phyloP scores from a whole-genome alignment of 139 green algal species.

The Diplosphaera chodatii region DNA sequence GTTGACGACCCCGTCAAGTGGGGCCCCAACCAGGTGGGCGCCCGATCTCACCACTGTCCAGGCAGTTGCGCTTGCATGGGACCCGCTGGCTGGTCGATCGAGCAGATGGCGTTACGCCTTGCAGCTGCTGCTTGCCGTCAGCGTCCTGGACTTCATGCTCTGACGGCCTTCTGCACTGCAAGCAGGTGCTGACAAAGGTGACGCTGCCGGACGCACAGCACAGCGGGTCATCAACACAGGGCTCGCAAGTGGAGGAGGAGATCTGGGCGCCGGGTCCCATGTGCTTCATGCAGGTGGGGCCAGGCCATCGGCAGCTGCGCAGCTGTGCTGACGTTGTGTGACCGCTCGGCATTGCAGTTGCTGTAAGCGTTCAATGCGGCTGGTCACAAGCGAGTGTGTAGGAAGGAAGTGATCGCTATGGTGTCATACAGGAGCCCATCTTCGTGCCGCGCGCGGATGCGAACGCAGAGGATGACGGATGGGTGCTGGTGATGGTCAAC shows the following conservation, averaged over 20 bases:
- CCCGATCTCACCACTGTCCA: too few species aligned
- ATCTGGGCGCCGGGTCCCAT: neutral
- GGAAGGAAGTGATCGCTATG: too few species aligned
- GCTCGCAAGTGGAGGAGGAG: neutral
- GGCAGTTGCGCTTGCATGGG: too few species aligned
- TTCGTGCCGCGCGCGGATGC: conserved; percentile 33
- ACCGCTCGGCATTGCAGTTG: neutral
- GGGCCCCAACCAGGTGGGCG: conserved; percentile 7
- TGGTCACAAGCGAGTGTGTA: too few species aligned
- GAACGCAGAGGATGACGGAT: conserved; percentile 42
- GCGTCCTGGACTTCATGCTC: too few species aligned
- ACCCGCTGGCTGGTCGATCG: too few species aligned
- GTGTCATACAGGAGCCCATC: conserved; percentile 30
- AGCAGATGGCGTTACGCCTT: too few species aligned
- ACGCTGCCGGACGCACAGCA: neutral
- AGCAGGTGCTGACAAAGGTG: conserved; percentile 30
- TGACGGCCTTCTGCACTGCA: neutral
- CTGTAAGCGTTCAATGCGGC: too few species aligned
- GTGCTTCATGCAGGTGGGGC: conserved; percentile 13
- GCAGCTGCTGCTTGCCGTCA: too few species aligned
- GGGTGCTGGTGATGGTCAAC: conserved; percentile 38
- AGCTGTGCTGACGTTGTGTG: neutral
- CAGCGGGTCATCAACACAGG: neutral
- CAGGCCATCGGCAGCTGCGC: conserved; percentile 17
- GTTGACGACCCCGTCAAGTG: conserved; percentile 5